Evolutionary conservation across 176 grass and related monocot species (phyloP), one percentile per base, ranked within the genome.

Genomic region (sorghum (Sorghum bicolor)): DNA sequence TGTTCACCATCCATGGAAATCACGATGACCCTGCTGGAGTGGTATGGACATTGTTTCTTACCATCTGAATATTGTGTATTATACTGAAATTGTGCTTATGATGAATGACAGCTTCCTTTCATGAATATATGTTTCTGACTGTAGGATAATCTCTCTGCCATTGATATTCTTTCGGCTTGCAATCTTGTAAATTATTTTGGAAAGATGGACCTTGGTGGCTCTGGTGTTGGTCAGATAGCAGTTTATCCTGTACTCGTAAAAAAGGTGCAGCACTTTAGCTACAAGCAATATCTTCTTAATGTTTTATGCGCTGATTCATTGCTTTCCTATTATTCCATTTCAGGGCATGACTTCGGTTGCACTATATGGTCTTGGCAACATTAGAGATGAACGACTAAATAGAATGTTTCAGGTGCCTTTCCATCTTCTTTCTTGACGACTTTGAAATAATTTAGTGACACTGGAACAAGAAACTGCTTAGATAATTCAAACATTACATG

Each of bases 161-260:
- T 99, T 58, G 93, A 96, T 74, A 99, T 99, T 74, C 89, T 99
- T 72, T 99, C 93, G 8, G 89, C 93, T 78, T 96, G 93, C 84
- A 99, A 99, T 94, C 86, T 99, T 86, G 91, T 96, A 52, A 99
- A 99, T 82, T 99, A 99, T 88, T 99, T 99, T 70, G 96, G 96
- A 52, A 96, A 99, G 84, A 92, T 99, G 93, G 91, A 90, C 41
- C 91, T 99, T 50, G 96, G 89, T 47, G 87, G 87, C 38, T 98
- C 96, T 87, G 93, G 96, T 25, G 87, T 98, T 86, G 89, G 96
- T 50, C 85, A 96, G 83, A 92, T 99, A 83, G 72, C 86, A 75
- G 77, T 99, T 60, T 83, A 89, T 91, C 93, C 93, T 82, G 88
- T 96, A 82, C 93, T 99, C 0, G 77, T 99, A 44, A 96, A 84